phyloP scores from a whole-genome alignment of 2,329 filamentous ascomycete genomes.

The Alternaria viburni region DNA sequence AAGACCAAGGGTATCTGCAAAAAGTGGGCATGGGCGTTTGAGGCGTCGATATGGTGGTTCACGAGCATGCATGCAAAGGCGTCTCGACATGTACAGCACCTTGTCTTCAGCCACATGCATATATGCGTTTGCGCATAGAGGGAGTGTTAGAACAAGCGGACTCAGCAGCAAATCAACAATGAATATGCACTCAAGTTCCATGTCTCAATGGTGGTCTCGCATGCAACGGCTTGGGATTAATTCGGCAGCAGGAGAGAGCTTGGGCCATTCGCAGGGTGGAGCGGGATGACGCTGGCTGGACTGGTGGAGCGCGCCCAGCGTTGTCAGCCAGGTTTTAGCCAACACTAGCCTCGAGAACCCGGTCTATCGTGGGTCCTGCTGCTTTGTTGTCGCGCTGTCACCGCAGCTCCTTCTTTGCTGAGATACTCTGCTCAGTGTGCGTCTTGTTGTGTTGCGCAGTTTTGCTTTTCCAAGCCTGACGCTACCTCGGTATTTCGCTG shows the following conservation, averaged over 20 bases:
- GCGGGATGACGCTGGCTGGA: conserved; percentile 22
- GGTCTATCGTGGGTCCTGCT: conserved; percentile 1
- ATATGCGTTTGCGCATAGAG: conserved; percentile 1
- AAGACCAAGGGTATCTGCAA: conserved; percentile 23
- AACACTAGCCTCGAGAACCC: conserved; percentile 12
- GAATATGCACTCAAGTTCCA: not conserved
- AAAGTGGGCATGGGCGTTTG: conserved; percentile 41
- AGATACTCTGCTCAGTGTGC: not conserved
- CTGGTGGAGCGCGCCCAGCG: conserved; percentile 6
- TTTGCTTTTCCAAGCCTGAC: not conserved
- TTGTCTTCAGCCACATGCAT: not conserved
- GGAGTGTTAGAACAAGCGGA: not conserved
- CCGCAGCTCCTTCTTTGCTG: not conserved
- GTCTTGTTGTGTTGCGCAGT: not conserved
- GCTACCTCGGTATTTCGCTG: not conserved
- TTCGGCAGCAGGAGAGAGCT: conserved; percentile 10
- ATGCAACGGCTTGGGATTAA: not conserved
- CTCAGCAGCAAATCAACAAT: conserved; percentile 1
- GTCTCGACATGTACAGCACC: conserved; percentile 23
- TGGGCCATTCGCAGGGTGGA: conserved; percentile 14
- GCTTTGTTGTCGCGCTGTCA: conserved; percentile 5
- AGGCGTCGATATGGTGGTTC: conserved; percentile 21
- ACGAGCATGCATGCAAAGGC: conserved; percentile 24
- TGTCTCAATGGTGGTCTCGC: not conserved
- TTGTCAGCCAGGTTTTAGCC: conserved; percentile 20